These are phyloP conservation scores for Hypoxylon sp. DNA, from an alignment of 2,329 filamentous ascomycete species.

Conservation along the genomic window DNA sequence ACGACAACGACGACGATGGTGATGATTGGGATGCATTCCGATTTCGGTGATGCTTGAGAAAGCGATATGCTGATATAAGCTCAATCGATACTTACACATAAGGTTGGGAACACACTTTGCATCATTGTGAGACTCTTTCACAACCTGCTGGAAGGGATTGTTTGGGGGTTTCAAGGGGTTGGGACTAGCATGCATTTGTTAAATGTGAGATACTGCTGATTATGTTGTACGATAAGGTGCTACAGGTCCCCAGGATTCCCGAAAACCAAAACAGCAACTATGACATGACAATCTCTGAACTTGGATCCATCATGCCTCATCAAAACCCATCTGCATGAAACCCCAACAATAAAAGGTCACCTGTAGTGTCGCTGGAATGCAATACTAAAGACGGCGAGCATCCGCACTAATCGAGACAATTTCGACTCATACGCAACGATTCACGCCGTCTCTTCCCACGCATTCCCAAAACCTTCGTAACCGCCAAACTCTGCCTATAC, in stretches of 20 bases:
- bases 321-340: not conserved
- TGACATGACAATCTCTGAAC: not conserved
- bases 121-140: conserved; percentile 17
- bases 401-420: not conserved
- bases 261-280: not conserved
- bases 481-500: conserved; percentile 69
- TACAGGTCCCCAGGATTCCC: not conserved
- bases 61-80: not conserved
- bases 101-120: no score
- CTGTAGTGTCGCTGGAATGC: not conserved
- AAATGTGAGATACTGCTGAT: not conserved
- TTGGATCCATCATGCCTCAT: not conserved
- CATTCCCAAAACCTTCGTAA: conserved; percentile 75
- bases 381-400: not conserved
- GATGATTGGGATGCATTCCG: conserved; percentile 72
- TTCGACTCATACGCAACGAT: conserved; percentile 18
- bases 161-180: not conserved
- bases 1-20: conserved; percentile 62
- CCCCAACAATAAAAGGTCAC: not conserved
- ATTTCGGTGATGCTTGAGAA: conserved; percentile 51
- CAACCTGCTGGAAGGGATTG: conserved; percentile 3
- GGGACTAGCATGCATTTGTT: not conserved
- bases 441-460: conserved; percentile 59
- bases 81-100: no score
- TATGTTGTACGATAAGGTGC: not conserved